Evolutionary conservation across 768 basidiomycete genomes (phyloP), one percentile per base, ranked within the genome.

Genomic region (Fomitopsis pulvina): DNA sequence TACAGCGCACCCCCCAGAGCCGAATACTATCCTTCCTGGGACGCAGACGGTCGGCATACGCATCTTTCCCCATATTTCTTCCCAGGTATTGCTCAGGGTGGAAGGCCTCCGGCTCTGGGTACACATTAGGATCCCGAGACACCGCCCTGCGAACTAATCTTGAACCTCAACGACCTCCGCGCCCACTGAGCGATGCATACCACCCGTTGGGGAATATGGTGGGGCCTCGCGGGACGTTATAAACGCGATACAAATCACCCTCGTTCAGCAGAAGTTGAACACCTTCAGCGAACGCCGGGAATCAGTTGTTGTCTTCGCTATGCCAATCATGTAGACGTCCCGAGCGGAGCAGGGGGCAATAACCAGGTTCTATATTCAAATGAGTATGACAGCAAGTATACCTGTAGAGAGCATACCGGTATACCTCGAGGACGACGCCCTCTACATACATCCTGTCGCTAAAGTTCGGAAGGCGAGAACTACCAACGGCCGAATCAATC

Each of bases 101-200:
- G 55, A 68, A 68, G 3, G 16, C 44, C 1, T 59, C 45, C 14
- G 66, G 63, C 10, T 66, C 62, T 0, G 57, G 57, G 44, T 62
- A 66, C n/a, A 54, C 32, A 16, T 55, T 40, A 11, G 61, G 58
- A 41, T 67, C 62, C 27, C 57, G 63, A 27, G 51, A n/a, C 24
- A 60, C 46, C 14, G 34, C 47, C 53, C 52, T 47, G 29, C 29
- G n/a, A n/a, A n/a, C n/a, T n/a, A n/a, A n/a, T n/a, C n/a, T n/a
- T n/a, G n/a, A n/a, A n/a, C n/a, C n/a, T n/a, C 34, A 37, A 37
- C 14, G 30, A 16, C 30, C 7, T 18, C 14, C 4, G 34, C 14
- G 34, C 6, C 4, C 16, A 39, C 9, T n/a, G n/a, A n/a, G n/a
- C n/a, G n/a, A 39, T n/a, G n/a, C 51, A 9, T 18, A 57, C 56